These are phyloP conservation scores for Nevesoporus exiguus DNA, from an alignment of 768 basidiomycete species.

Conservation along the genomic window DNA sequence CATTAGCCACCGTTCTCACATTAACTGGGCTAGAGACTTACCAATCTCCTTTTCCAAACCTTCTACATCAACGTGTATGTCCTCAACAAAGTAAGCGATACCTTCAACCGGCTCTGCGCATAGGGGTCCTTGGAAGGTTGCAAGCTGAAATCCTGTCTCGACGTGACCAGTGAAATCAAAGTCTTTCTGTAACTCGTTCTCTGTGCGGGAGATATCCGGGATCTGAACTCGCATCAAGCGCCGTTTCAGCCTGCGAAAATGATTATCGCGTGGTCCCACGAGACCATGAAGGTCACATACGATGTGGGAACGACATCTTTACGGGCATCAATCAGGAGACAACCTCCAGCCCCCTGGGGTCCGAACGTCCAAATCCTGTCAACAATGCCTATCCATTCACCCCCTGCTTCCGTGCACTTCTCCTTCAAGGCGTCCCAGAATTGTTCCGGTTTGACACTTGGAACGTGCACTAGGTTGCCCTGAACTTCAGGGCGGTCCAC, in stretches of 20 bases:
- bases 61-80: constrained; percentile 57
- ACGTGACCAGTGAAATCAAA: constrained; percentile 76
- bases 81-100: constrained; percentile 86
- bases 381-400: constrained; percentile 72
- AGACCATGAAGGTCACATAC: constrained; percentile 40
- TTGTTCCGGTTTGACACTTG: constrained; percentile 64
- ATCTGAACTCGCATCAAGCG: constrained; percentile 41
- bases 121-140: constrained; percentile 89
- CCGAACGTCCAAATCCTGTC: constrained; percentile 90
- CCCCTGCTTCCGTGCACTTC: constrained; percentile 61
- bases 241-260: constrained; percentile 44
- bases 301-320: constrained; percentile 46
- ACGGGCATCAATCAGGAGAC: constrained; percentile 77
- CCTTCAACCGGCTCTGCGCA: constrained; percentile 96
- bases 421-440: constrained; percentile 75
- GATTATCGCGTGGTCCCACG: constrained; percentile 4
- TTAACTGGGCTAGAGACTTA: constrained; percentile 30
- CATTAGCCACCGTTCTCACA: constrained; percentile 11
- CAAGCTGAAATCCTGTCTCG: constrained; percentile 94
- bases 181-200: constrained; percentile 35
- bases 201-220: constrained; percentile 30
- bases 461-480: constrained; percentile 58
- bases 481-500: constrained; percentile 42
- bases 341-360: constrained; percentile 81
- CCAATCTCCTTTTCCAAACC: constrained; percentile 65